Percentiles rank a stretch among this genome's conserved stretches.
These are phyloP conservation scores for Biscogniauxia mediterranea DNA, from an alignment of 2,329 filamentous ascomycete genomes.

Conservation along the genomic window DNA sequence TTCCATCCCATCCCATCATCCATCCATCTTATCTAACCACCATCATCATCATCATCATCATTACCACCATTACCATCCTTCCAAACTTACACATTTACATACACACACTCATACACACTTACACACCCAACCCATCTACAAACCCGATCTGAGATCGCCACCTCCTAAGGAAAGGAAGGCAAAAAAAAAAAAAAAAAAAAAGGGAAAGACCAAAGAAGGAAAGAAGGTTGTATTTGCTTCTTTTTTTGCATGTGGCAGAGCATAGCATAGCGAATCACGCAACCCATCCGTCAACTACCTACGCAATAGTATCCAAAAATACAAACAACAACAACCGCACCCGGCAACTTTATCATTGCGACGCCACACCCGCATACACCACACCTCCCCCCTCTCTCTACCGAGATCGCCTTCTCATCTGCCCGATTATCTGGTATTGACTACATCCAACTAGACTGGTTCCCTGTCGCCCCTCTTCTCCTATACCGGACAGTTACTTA, in stretches of 20 bases:
- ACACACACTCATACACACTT: slow-evolving; percentile 8
- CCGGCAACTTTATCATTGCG: no score
- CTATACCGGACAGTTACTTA: no score
- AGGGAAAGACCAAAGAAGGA: not conserved
- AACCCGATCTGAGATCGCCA: not conserved
- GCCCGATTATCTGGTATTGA: not conserved
- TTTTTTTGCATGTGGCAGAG: no score
- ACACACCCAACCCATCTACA: not conserved
- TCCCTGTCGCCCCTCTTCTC: no score
- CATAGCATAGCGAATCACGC: not conserved
- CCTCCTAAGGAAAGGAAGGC: not conserved
- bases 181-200: not conserved
- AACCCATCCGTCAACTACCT: no score
- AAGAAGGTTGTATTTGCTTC: not conserved
- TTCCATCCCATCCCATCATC: slow-evolving; percentile 12
- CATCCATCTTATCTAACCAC: slow-evolving; percentile 23
- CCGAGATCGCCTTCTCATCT: not conserved
- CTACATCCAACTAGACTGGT: no score
- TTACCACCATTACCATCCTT: not conserved
- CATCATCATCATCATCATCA: slow-evolving; percentile 7
- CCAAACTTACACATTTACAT: slow-evolving; percentile 15
- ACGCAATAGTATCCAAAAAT: not conserved
- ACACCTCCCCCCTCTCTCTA: no score
- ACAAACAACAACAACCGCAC: no score
- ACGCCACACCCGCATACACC: no score